A percentile compares a stretch with the other conserved stretches of the same genome.
Evolutionary conservation across 2,329 filamentous ascomycete species (phyloP).

Genomic region (Penicillium sp.): DNA sequence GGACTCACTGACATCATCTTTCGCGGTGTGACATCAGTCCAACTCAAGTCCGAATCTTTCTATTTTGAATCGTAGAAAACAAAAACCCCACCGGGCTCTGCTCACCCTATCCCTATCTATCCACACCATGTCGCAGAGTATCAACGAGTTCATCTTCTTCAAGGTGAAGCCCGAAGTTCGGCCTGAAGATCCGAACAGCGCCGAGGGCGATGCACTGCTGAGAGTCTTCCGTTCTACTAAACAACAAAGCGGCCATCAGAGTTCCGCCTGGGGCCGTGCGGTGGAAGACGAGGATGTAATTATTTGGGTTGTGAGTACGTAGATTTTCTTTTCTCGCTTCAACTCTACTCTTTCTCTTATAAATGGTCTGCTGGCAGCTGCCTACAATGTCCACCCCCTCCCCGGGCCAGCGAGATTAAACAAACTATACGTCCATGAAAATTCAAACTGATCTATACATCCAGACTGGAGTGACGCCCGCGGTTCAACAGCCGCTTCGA

Average conservation of each 20-base stretch:
- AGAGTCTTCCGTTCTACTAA: constrained; percentile 33
- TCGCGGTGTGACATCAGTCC: constrained; percentile 23
- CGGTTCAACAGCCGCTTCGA: constrained; percentile 21
- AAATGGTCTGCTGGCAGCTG: neutral
- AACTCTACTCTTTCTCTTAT: too few species aligned
- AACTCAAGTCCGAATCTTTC: constrained; percentile 7
- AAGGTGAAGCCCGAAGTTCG: constrained; percentile 40
- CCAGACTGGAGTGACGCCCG: constrained; percentile 41
- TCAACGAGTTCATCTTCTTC: constrained; percentile 44
- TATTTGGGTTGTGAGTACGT: constrained; percentile 44
- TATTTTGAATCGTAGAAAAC: neutral
- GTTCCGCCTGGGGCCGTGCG: constrained; percentile 43
- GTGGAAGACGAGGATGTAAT: constrained; percentile 41
- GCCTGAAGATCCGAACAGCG: constrained; percentile 41
- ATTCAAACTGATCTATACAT: neutral
- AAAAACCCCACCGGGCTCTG: neutral
- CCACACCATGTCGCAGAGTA: constrained; percentile 27
- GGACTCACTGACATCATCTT: constrained; percentile 25
- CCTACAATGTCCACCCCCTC: too few species aligned
- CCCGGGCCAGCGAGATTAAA: too few species aligned
- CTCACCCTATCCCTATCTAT: neutral
- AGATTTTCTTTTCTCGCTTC: neutral
- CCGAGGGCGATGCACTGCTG: constrained; percentile 36
- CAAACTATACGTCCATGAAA: too few species aligned
- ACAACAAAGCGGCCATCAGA: constrained; percentile 38